Evolutionary conservation across 306 rosid genomes (phyloP).

Genomic region (Rosa persica): DNA sequence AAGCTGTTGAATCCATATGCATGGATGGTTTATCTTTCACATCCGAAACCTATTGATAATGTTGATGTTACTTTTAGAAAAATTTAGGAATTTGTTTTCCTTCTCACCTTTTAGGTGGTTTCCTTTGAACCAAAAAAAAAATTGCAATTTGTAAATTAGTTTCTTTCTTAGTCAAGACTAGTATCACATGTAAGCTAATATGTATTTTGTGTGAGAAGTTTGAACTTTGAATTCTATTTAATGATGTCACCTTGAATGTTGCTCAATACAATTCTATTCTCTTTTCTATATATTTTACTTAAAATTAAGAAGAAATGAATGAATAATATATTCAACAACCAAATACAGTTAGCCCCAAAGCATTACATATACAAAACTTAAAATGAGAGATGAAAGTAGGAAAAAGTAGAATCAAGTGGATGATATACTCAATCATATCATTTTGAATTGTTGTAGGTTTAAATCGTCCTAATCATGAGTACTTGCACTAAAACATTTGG

Average conservation of each 20-base stretch:
- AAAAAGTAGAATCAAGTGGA: background rate
- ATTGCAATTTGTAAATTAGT: background rate
- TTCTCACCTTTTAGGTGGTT: background rate
- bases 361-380: background rate
- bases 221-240: background rate
- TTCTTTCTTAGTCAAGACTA: background rate
- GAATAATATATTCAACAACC: too few species aligned
- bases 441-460: background rate
- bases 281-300: too few species aligned
- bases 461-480: background rate
- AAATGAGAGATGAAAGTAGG: too few species aligned
- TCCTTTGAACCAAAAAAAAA: background rate
- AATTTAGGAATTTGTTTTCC: slow-evolving; percentile 7
- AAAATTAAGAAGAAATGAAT: background rate
- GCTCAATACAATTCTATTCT: too few species aligned
- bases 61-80: slow-evolving; percentile 30
- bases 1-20: slow-evolving; percentile 33
- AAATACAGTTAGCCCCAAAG: background rate
- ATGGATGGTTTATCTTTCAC: slow-evolving; percentile 31
- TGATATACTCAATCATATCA: background rate
- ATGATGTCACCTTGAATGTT: background rate
- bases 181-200: background rate
- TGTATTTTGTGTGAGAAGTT: background rate
- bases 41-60: slow-evolving; percentile 35
- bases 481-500: background rate